Evolutionary conservation across 805 yeast species (phyloP), one percentile per base, ranked within the genome.

Genomic region (Vanderwaltozyma polyspora): DNA sequence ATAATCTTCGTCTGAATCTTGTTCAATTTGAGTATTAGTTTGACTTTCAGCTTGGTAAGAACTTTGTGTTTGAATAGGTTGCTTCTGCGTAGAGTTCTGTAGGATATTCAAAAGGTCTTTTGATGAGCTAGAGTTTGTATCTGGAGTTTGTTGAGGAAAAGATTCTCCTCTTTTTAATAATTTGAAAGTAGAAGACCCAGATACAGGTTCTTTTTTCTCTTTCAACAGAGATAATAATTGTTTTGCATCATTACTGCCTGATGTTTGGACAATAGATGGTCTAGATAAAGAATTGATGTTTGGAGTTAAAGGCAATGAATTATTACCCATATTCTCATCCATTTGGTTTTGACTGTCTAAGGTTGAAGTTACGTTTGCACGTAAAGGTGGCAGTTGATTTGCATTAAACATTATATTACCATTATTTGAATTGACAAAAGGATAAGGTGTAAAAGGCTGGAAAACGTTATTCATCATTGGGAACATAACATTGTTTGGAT

Each of bases 191-290:
- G 11, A 3, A 3, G 25, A 6, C 11, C 22, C 31, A 10, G 14
- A 3, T n/a, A 6, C 15, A 6, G 27, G n/a, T 14, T 13, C 10
- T 14, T 30, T 34, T 3, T 34, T 36, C 27, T 52, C 57, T 25
- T 61, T 65, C 45, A 70, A 56, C 14, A 69, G 52, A 3, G 68
- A 63, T 34, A 68, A 56, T 11, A 70, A 24, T 19, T 39, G 37
- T 24, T 41, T 40, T 3, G 46, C 37, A 43, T 50, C 31, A 26
- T 26, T 24, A 5, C 13, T 14, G 18, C 24, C 25, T 9, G 22
- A 16, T 12, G 49, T 42, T 5, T 54, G 40, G n/a, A 52, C 53
- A 32, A 62, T 46, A 7, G 60, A 52, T 27, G 64, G 62, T 35
- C 52, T 54, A 7, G 65, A 54, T 10, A 70, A 57, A 31, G 63